Evolutionary conservation across 805 yeast species (phyloP).

Genomic region (Hermanozyma aechmeae): DNA sequence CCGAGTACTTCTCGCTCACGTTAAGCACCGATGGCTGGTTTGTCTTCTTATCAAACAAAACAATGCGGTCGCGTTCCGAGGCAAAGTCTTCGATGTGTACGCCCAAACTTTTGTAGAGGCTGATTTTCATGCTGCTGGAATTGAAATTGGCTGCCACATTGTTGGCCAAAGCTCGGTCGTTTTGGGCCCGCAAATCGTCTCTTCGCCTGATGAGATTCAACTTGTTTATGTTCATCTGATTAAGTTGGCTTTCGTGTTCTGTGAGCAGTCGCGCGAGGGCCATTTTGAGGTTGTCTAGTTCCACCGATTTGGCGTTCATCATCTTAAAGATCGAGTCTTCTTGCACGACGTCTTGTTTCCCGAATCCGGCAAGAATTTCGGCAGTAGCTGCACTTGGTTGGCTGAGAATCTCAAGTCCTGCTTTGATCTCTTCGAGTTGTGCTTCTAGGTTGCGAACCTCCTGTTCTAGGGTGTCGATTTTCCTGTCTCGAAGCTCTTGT

Average conservation of each 20-base stretch:
- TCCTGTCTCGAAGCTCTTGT: slow-evolving; percentile 16
- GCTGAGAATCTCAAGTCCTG: slow-evolving; percentile 5
- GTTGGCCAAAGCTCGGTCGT: slow-evolving; percentile 19
- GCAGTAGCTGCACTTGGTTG: slow-evolving; percentile 13
- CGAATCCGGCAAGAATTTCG: slow-evolving; percentile 11
- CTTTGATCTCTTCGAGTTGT: slow-evolving; percentile 14
- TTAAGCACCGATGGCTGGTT: slow-evolving; percentile 42
- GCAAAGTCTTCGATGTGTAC: slow-evolving; percentile 31
- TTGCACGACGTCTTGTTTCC: slow-evolving; percentile 14
- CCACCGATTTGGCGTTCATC: slow-evolving; percentile 17
- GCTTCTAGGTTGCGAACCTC: slow-evolving; percentile 6
- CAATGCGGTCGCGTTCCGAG: slow-evolving; percentile 28
- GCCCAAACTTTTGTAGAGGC: slow-evolving; percentile 54
- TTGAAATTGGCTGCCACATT: slow-evolving; percentile 28
- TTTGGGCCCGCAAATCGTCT: slow-evolving; percentile 23
- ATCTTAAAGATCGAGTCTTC: slow-evolving; percentile 13
- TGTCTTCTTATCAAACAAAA: slow-evolving; percentile 40
- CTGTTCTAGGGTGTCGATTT: slow-evolving; percentile 8
- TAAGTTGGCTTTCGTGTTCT: slow-evolving; percentile 36
- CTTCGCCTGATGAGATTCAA: slow-evolving; percentile 29
- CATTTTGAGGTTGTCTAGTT: slow-evolving; percentile 38
- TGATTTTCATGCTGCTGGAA: slow-evolving; percentile 42
- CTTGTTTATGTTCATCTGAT: slow-evolving; percentile 19
- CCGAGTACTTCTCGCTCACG: slow-evolving; percentile 47
- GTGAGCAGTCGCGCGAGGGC: slow-evolving; percentile 44